Evolutionary conservation across 768 basidiomycete genomes (phyloP).

Genomic region (Russula brevipes): DNA sequence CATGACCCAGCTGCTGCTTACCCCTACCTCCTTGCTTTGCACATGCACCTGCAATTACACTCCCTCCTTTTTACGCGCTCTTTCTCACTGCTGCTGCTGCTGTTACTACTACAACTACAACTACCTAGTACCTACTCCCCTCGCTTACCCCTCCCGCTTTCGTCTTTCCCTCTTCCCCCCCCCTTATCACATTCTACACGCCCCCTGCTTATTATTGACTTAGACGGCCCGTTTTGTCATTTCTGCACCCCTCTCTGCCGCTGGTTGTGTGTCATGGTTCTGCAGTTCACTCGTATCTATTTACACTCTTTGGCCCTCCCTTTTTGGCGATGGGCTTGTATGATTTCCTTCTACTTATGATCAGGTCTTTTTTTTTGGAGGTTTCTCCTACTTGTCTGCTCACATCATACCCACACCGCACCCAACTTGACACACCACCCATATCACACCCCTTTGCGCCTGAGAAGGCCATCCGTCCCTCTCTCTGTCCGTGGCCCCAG

Average conservation of each 20-base stretch:
- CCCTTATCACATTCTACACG: neutral
- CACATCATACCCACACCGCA: neutral
- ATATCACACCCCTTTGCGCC: neutral
- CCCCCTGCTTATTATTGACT: constrained; percentile 1
- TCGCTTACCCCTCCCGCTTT: too few relatives aligned
- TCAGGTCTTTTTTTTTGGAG: constrained; percentile 20
- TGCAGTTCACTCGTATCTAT: constrained; percentile 14
- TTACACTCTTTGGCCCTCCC: neutral
- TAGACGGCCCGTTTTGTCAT: neutral
- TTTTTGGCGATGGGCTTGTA: constrained; percentile 12
- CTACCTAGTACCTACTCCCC: too few relatives aligned
- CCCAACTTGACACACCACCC: neutral
- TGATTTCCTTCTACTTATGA: constrained; percentile 15
- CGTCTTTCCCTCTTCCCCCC: neutral
- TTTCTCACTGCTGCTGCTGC: neutral
- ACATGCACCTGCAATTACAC: neutral
- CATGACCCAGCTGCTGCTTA: neutral
- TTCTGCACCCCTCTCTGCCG: neutral
- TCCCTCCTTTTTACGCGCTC: neutral
- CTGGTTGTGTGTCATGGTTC: constrained; percentile 8
- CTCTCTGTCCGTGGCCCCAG: too few relatives aligned
- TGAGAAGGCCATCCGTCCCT: neutral
- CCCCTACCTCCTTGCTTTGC: neutral
- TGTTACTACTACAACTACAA: too few relatives aligned
- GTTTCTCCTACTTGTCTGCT: neutral